Evolutionary conservation across 164 flowering plant genomes (phyloP), one percentile per base, ranked within the genome.

Genomic region (Umbilicus rupestris): DNA sequence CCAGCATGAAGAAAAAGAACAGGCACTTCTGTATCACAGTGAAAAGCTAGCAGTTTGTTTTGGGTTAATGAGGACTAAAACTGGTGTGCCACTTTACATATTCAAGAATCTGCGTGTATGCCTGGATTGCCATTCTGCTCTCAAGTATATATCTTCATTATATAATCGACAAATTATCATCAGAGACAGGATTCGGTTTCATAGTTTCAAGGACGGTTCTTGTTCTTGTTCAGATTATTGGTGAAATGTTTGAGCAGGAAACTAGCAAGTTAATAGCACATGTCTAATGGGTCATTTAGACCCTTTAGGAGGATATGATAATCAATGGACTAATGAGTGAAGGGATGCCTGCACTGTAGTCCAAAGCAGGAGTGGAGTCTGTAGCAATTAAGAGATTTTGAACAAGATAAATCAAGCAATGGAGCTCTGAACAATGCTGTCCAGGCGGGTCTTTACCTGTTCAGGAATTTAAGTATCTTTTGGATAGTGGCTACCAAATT

Each of bases 221-320:
- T 86, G 90, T 69, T 84, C 88, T 65, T 84, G 88, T 67, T 78
- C 77, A 67, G 88, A 82, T 62, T 79, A 82, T 52, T 84, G 87
- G 86, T 84, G 75, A 78, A 62, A 62, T 31, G 39, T 17, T 31
- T 19, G n/a, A 9, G 26, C 44, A 39, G 41, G n/a, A 35, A 24
- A n/a, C 16, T 16, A 1, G 9, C 5, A 26, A 52, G 24, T 52
- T 52, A 35, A 5, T 35, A 35, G 12, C 8, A 19, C 20, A 52
- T 52, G 19, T 20, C 59, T 52, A 7, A 22, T 8, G 24, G 59
- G 2, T 5, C 5, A 47, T 5, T 35, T 7, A 35, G 37, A 35
- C 1, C 37, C 7, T 35, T 35, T 35, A 35, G 37, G 37, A 35
- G 37, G 37, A 35, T 35, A 35, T 3, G 37, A 35, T 35, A 7